Percentiles rank a stretch among this genome's conserved stretches.
phyloP scores from a whole-genome alignment of 768 basidiomycete genomes.

The Naganishia vaughanmartiniae region DNA sequence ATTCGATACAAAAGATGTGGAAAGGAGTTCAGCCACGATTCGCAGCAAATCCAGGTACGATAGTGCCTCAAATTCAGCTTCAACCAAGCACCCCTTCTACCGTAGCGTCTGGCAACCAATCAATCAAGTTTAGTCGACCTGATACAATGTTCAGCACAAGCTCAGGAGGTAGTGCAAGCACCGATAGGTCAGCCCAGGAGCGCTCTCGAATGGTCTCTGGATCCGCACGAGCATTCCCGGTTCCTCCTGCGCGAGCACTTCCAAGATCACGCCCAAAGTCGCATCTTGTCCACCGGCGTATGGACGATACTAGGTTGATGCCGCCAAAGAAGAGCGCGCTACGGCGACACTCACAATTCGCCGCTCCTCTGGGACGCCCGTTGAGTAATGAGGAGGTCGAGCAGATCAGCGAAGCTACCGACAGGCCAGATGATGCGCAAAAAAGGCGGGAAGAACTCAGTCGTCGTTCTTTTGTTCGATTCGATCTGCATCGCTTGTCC shows the following conservation, averaged over 20 bases:
- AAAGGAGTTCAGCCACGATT: slow-evolving; percentile 11
- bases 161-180: neutral
- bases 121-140: neutral
- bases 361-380: neutral
- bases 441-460: neutral
- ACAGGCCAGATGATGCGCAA: neutral
- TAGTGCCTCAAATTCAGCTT: slow-evolving; percentile 10
- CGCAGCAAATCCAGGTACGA: neutral
- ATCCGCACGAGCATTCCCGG: neutral
- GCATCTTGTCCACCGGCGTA: neutral
- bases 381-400: neutral
- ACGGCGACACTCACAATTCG: slow-evolving; percentile 4
- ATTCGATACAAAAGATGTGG: slow-evolving; percentile 16
- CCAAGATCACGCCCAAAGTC: slow-evolving; percentile 1
- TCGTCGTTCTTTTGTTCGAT: slow-evolving; percentile 15
- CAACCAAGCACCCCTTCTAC: slow-evolving; percentile 19
- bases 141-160: slow-evolving; percentile 14
- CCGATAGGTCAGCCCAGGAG: slow-evolving; percentile 1
- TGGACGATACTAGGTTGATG: slow-evolving; percentile 17
- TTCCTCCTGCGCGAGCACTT: neutral
- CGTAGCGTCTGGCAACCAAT: neutral
- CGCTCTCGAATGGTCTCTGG: neutral
- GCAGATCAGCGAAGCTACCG: neutral
- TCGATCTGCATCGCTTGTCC: slow-evolving; percentile 19
- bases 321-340: slow-evolving; percentile 19